These are phyloP conservation scores for Polyporus tsugae DNA, from an alignment of 1,284 basidiomycete species.

Conservation along the genomic window DNA sequence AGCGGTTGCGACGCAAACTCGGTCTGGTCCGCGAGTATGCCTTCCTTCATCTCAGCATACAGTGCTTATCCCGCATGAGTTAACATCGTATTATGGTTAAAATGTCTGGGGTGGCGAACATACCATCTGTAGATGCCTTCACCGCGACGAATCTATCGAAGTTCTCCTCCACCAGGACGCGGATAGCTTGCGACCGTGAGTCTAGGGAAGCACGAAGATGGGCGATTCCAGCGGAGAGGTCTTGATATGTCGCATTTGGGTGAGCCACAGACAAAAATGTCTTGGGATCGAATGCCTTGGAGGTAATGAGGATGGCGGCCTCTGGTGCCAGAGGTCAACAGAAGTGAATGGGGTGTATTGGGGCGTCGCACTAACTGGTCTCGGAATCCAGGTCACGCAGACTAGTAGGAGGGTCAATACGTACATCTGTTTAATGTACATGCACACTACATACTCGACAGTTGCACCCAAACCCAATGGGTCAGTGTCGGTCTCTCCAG, in stretches of 20 bases:
- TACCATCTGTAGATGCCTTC: conserved; percentile 95
- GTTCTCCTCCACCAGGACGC: conserved; percentile 96
- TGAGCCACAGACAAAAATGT: conserved; percentile 92
- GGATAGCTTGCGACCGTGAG: conserved; percentile 90
- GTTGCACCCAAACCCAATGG: conserved; percentile 71
- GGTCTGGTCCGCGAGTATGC: conserved; percentile 77
- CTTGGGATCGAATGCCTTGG: conserved; percentile 97
- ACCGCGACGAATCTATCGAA: conserved; percentile 99
- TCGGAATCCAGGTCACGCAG: conserved; percentile 75
- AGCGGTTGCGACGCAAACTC: conserved; percentile 90
- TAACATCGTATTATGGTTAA: not conserved
- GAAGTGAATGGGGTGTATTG: conserved; percentile 2
- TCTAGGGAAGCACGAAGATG: conserved; percentile 84
- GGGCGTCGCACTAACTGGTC: conserved; percentile 59
- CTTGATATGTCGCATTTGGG: conserved; percentile 96
- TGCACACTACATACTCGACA: conserved; percentile 61
- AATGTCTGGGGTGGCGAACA: conserved; percentile 32
- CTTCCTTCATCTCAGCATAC: conserved; percentile 93
- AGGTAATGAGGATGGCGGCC: conserved; percentile 82
- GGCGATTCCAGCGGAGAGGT: conserved; percentile 80
- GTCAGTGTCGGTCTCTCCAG: conserved; percentile 66
- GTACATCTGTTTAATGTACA: conserved; percentile 16
- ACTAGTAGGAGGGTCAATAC: conserved; percentile 46
- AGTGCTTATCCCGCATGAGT: conserved; percentile 61
- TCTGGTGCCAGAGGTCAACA: conserved; percentile 52